Base-by-base conservation (phyloP, 495 filamentous ascomycete species). In the Aspergillus funiculosus region DNA sequence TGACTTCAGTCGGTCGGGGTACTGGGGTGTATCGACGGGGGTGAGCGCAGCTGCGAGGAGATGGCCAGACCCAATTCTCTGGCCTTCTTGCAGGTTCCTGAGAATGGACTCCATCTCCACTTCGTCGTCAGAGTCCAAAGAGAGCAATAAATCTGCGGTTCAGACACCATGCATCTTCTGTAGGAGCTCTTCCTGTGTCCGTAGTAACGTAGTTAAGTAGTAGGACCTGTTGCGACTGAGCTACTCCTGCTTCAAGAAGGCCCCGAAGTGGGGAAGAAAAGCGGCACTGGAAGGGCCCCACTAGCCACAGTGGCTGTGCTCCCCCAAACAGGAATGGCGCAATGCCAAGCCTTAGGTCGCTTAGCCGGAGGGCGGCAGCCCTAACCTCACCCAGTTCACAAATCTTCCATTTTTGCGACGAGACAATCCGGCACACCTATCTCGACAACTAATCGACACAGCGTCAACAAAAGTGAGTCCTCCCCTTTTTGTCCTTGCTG, bases 1-100 rank as follows among this genome's bases (percentile, higher is more conserved):
- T 5, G 71, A 65, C 21, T 65, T 51, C 19, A 94, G 68, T 34
- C 80, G 77, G 26, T 73, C 63, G 18, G 78, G 72, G 38, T 84
- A 61, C 22, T 76, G 63, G 1, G 68, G 38, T 9, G 83, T 71
- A 19, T 78, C 56, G 43, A 82, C 69, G 28, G 89, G 88, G 3
- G 74, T 81, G 40, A 95, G 66, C 9, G 85, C 82, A 34, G 74
- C 68, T 25, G 87, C 80, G 11, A 95, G 77, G 20, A 60, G 67
- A 52, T 79, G 78, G 39, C 87, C 87, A 48, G 82, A 73, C 18
- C 70, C 63, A 7, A 58, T 56, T 10, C 57, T 53, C 47, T 81
- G 72, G 24, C 83, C 82, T 24, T 69, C 59, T 34, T 66, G 71
- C 58, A 89, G 92, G 20, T 83, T 76, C 13, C 56, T 51, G 32